Evolutionary conservation across 192 early-diverging fungal species (phyloP).

Genomic region (Coemansia pectinata): DNA sequence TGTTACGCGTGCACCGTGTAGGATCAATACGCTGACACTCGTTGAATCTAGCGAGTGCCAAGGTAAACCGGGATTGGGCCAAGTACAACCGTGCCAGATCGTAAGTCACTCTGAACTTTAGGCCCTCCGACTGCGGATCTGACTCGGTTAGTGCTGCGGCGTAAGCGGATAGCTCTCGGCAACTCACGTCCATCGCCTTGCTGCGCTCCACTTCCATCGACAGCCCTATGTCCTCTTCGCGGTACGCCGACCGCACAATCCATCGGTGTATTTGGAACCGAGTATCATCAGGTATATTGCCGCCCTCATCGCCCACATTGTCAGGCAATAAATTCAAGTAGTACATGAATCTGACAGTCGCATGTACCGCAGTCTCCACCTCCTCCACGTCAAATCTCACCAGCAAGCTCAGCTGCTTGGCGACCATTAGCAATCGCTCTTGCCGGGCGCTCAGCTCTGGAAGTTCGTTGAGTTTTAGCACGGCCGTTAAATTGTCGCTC

Average conservation of each 20-base stretch:
- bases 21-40: constrained; percentile 33
- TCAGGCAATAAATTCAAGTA: constrained; percentile 25
- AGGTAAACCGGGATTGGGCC: constrained; percentile 15
- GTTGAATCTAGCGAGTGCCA: constrained; percentile 18
- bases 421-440: constrained; percentile 21
- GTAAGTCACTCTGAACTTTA: constrained; percentile 18
- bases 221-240: constrained; percentile 35
- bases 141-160: background rate
- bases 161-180: background rate
- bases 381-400: constrained; percentile 32
- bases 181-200: constrained; percentile 17
- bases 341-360: constrained; percentile 36
- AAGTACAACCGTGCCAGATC: constrained; percentile 34
- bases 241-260: constrained; percentile 39
- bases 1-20: background rate
- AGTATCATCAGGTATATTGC: background rate
- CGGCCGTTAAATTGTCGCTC: background rate
- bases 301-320: background rate
- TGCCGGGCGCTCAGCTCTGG: constrained; percentile 24
- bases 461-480: constrained; percentile 12
- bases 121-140: background rate
- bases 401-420: constrained; percentile 13
- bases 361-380: constrained; percentile 29
- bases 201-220: constrained; percentile 12
- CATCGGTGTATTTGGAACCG: constrained; percentile 28